Conservation (phyloP, 352 stramenopile species). For the Globisporangium alternatum region DNA sequence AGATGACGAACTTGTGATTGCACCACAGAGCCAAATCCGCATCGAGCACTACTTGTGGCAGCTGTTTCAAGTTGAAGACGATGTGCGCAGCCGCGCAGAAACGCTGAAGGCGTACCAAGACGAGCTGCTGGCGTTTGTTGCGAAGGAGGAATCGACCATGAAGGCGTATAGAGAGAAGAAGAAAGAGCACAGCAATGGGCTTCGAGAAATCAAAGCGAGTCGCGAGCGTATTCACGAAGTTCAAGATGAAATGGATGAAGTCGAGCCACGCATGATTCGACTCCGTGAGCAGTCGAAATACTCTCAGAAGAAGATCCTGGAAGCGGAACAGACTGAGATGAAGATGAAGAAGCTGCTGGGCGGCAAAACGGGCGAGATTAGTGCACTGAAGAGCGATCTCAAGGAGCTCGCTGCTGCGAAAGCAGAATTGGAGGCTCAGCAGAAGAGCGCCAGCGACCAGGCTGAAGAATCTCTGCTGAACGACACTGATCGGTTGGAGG, state of each 20-base stretch:
- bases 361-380: conserved; percentile 85
- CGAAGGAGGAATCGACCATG: conserved; percentile 49
- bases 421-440: conserved; percentile 48
- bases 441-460: conserved; percentile 31
- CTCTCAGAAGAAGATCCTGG: conserved; percentile 58
- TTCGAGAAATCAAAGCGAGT: conserved; percentile 61
- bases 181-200: conserved; percentile 50
- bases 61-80: conserved; percentile 93
- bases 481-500: conserved; percentile 51
- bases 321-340: conserved; percentile 44
- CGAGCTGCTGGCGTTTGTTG: conserved; percentile 30
- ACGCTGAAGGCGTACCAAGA: conserved; percentile 54
- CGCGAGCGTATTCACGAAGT: conserved; percentile 71
- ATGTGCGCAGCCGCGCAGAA: conserved; percentile 84
- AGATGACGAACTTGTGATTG: background rate
- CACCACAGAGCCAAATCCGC: conserved; percentile 57
- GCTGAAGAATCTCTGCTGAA: conserved; percentile 54
- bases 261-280: conserved; percentile 69
- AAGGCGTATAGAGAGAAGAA: conserved; percentile 66
- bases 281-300: conserved; percentile 90
- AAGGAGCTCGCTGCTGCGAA: conserved; percentile 61
- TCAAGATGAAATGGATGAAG: conserved; percentile 84
- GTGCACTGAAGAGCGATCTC: conserved; percentile 71
- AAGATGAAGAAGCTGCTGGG: conserved; percentile 72
- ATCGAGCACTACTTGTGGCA: conserved; percentile 96